A percentile compares a stretch with the other conserved stretches of the same genome.
phyloP scores from a whole-genome alignment of 768 basidiomycete genomes.

The Pisolithus tinctorius region DNA sequence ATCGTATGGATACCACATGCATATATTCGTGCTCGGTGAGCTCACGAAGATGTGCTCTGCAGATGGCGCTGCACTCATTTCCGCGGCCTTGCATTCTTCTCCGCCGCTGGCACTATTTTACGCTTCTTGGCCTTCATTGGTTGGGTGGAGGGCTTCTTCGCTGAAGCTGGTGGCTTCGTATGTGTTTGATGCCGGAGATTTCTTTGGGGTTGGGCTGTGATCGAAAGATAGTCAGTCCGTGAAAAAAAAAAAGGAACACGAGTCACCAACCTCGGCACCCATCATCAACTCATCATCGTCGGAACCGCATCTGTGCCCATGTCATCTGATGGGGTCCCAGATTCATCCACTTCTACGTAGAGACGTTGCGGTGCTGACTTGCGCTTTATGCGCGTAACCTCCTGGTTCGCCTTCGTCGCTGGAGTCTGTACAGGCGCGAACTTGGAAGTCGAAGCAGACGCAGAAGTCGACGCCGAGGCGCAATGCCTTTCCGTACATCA shows the following conservation, averaged over 20 bases:
- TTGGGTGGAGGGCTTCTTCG: slow-evolving; percentile 5
- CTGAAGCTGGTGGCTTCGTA: neutral
- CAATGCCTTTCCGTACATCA: slow-evolving; percentile 14
- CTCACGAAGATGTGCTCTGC: too few species aligned
- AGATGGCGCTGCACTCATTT: slow-evolving; percentile 5
- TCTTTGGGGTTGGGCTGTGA: slow-evolving; percentile 37
- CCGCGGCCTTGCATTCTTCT: slow-evolving; percentile 7
- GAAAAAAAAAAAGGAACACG: neutral
- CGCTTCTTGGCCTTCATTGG: slow-evolving; percentile 15
- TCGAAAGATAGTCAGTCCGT: neutral
- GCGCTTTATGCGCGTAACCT: slow-evolving; percentile 12
- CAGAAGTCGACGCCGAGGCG: slow-evolving; percentile 9
- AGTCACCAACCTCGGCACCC: slow-evolving; percentile 43
- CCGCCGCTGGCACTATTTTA: slow-evolving; percentile 5
- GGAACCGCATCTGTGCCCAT: slow-evolving; percentile 19
- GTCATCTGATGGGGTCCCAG: slow-evolving; percentile 16
- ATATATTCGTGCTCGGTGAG: too few species aligned
- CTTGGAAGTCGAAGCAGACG: slow-evolving; percentile 11
- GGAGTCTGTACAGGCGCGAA: slow-evolving; percentile 4
- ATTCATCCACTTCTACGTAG: slow-evolving; percentile 30
- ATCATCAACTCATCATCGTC: slow-evolving; percentile 61
- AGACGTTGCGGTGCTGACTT: slow-evolving; percentile 17
- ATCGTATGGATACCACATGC: too few species aligned
- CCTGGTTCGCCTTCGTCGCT: neutral
- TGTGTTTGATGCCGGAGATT: slow-evolving; percentile 26